phyloP scores from a whole-genome alignment of 345 rosid genomes.

The Abelmoschus esculentus region DNA sequence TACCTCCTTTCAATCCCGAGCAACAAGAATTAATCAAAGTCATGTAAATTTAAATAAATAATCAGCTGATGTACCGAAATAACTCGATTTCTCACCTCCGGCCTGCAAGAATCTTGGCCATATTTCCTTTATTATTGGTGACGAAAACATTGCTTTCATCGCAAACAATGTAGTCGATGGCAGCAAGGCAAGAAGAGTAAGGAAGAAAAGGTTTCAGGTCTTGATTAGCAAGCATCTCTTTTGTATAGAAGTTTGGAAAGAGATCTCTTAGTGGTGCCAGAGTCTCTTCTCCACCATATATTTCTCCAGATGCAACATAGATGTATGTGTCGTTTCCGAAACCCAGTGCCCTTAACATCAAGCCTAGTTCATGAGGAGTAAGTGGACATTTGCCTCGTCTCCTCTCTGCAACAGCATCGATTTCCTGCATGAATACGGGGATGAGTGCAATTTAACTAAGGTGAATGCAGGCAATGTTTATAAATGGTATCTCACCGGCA shows the following conservation, averaged over 20 bases:
- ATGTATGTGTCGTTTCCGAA: conserved; percentile 75
- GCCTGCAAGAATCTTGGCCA: conserved; percentile 99
- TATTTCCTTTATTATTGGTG: conserved; percentile 93
- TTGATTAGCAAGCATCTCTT: conserved; percentile 76
- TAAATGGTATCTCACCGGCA: conserved; percentile 62
- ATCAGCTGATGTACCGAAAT: not conserved
- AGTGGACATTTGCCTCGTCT: conserved; percentile 95
- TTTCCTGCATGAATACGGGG: conserved; percentile 41
- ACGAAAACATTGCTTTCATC: conserved; percentile 96
- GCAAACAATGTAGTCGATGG: conserved; percentile 80
- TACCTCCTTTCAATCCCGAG: conserved; percentile 55
- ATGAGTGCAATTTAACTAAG: not conserved
- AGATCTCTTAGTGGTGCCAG: conserved; percentile 74
- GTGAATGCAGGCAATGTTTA: not conserved
- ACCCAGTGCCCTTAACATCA: conserved; percentile 93
- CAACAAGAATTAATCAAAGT: not conserved
- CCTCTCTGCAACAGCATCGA: conserved; percentile 78
- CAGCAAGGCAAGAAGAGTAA: conserved; percentile 87
- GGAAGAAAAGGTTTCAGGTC: conserved; percentile 70
- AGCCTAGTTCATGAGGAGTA: conserved; percentile 91
- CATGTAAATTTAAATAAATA: not conserved
- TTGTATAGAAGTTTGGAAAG: conserved; percentile 89
- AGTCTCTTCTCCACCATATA: conserved; percentile 94
- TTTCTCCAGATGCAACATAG: conserved; percentile 95
- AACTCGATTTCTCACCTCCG: conserved; percentile 57